Base-by-base conservation (phyloP, 2,329 filamentous ascomycete species). In the Calonectria hawksworthii region DNA sequence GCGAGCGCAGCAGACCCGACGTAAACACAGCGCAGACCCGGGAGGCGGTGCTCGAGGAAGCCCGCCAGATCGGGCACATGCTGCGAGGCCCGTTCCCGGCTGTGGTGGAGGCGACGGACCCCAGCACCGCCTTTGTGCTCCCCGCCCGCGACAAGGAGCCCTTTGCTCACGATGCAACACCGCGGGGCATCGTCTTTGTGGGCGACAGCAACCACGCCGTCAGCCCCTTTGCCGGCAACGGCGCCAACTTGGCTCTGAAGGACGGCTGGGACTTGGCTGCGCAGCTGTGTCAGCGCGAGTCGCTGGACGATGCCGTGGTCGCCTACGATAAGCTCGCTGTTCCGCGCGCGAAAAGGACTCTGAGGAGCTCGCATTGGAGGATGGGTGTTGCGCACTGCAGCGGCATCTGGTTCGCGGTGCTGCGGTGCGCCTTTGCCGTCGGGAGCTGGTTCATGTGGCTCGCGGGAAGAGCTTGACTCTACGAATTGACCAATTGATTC, bases 171-270 rank as follows among this genome's bases (percentile, higher is more conserved):
- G 78, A 82, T 28, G 50, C 66, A 1, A 28, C 34, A 0, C 52
- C 70, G 8, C 47, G 66, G 23, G 74, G 81, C 3, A 80, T 87
- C 26, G 75, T 88, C 26, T 88, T 87, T 68, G 84, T 88, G 23
- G 87, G 87, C 13, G 87, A 89, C 73, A 82, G 83, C 67, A 88
- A 89, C 76, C 87, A 88, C 76, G 86, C 86, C 6, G 84, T 88
- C 18, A 87, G 83, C 51, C 84, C 86, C 0, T 89, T 87, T 79
- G 85, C 86, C 1, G 86, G 87, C 7, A 86, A 86, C 74, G 87
- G 87, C 4, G 86, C 86, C 1, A 88, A 86, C 73, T 77, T 88
- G 72, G 87, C 87, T 0, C 74, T 88, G 36, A 85, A 84, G 74
- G 87, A 88, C 73, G 86, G 83, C 0, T 86, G 83, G 82, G 84